Conservation (phyloP, 805 yeast genomes). For the Yamadazyma akitaensis region DNA sequence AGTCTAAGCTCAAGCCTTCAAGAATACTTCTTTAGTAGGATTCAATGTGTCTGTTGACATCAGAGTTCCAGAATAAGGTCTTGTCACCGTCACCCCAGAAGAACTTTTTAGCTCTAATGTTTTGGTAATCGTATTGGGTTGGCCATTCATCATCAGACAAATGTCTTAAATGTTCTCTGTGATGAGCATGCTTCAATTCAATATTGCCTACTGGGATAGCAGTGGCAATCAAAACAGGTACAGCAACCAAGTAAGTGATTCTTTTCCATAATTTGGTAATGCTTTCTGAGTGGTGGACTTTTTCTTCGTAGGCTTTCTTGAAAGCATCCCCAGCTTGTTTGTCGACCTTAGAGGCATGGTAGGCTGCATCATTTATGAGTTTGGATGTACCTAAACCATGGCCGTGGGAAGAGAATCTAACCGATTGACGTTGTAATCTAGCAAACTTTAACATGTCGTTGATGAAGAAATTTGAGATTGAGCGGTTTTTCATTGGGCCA, state of each 20-base stretch:
- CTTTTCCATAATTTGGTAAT: conserved; percentile 84
- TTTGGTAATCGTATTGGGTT: conserved; percentile 83
- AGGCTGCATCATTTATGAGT: conserved; percentile 38
- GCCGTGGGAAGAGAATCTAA: conserved; percentile 40
- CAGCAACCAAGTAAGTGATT: conserved; percentile 72
- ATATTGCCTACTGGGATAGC: conserved; percentile 77
- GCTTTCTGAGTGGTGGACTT: conserved; percentile 73
- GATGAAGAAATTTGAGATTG: conserved; percentile 17
- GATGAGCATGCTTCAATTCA: conserved; percentile 88
- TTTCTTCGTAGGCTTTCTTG: conserved; percentile 56
- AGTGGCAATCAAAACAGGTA: conserved; percentile 75
- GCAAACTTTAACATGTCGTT: conserved; percentile 30
- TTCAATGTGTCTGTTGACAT: conserved; percentile 80
- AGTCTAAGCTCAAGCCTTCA: background rate
- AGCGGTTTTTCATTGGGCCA: conserved; percentile 7
- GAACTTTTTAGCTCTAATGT: conserved; percentile 80
- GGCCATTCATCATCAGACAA: conserved; percentile 93
- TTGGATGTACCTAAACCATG: conserved; percentile 42
- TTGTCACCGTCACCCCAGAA: conserved; percentile 99
- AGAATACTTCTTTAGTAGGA: conserved; percentile 7
- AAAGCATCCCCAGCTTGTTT: conserved; percentile 71
- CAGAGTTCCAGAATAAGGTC: conserved; percentile 95
- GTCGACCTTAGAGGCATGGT: conserved; percentile 36
- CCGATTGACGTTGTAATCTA: conserved; percentile 34
- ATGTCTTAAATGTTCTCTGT: conserved; percentile 72